Conservation (phyloP, 202 grass and related monocot species). For the Hordeum pubiflorum region DNA sequence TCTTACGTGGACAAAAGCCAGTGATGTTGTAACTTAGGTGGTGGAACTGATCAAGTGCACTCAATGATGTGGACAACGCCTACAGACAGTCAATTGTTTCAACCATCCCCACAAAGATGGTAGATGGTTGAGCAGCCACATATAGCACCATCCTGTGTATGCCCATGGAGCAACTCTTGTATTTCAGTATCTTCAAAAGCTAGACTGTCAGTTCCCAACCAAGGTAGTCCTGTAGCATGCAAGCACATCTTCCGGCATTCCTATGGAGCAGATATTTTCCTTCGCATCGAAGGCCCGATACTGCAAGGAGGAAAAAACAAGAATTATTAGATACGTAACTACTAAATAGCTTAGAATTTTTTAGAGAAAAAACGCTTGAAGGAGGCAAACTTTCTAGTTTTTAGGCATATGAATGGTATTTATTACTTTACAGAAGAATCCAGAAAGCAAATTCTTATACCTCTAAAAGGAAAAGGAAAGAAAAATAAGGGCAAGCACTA, state of each 20-base stretch:
- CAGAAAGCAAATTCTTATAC: neutral
- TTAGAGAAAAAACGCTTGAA: neutral
- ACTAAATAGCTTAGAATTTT: neutral
- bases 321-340: constrained; percentile 3
- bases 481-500: neutral
- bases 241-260: constrained; percentile 89
- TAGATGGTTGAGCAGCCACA: constrained; percentile 28
- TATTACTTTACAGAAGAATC: neutral
- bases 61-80: neutral
- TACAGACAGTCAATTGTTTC: constrained; percentile 11
- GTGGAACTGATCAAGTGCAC: neutral
- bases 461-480: neutral
- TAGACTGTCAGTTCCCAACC: constrained; percentile 10
- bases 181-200: constrained; percentile 43
- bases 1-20: neutral
- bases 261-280: constrained; percentile 20
- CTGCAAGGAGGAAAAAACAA: constrained; percentile 17
- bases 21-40: neutral
- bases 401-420: neutral
- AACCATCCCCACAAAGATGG: constrained; percentile 54
- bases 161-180: constrained; percentile 29
- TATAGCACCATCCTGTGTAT: constrained; percentile 23
- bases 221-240: constrained; percentile 35
- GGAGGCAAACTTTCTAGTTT: neutral
- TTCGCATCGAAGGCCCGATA: constrained; percentile 26